A percentile compares a stretch with the other conserved stretches of the same genome.
Evolutionary conservation across 768 basidiomycete species (phyloP).

Genomic region (Suillus plorans): DNA sequence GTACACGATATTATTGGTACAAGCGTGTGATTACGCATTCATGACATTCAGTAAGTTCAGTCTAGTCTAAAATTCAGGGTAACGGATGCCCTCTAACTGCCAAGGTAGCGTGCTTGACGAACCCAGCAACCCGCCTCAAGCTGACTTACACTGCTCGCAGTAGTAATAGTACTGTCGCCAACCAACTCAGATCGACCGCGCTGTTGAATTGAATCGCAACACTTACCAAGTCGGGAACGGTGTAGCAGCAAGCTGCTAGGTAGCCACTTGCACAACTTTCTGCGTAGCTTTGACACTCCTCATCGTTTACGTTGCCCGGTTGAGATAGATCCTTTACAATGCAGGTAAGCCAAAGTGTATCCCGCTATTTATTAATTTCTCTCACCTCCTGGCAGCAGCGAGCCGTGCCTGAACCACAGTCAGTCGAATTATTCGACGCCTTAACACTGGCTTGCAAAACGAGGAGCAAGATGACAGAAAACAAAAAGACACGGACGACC

Average conservation of each 20-base stretch:
- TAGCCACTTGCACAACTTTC: neutral
- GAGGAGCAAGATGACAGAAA: neutral
- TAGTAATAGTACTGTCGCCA: neutral
- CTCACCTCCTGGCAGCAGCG: neutral
- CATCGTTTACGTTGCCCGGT: neutral
- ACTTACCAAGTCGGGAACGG: neutral
- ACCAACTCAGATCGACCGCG: neutral
- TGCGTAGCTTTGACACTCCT: neutral
- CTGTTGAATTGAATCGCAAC: neutral
- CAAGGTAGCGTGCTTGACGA: neutral
- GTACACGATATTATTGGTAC: neutral
- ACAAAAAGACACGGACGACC: neutral
- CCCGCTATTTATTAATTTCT: neutral
- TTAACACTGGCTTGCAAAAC: neutral
- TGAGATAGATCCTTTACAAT: neutral
- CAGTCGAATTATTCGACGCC: neutral
- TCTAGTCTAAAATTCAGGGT: neutral
- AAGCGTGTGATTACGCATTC: neutral
- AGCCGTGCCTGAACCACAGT: neutral
- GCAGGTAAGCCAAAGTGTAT: neutral
- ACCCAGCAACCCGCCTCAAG: neutral
- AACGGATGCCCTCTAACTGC: neutral
- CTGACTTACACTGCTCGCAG: neutral
- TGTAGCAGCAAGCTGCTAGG: neutral
- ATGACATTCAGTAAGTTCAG: neutral